phyloP scores from a whole-genome alignment of 2,329 filamentous ascomycete species.

The Sporothrix dimorphospora region DNA sequence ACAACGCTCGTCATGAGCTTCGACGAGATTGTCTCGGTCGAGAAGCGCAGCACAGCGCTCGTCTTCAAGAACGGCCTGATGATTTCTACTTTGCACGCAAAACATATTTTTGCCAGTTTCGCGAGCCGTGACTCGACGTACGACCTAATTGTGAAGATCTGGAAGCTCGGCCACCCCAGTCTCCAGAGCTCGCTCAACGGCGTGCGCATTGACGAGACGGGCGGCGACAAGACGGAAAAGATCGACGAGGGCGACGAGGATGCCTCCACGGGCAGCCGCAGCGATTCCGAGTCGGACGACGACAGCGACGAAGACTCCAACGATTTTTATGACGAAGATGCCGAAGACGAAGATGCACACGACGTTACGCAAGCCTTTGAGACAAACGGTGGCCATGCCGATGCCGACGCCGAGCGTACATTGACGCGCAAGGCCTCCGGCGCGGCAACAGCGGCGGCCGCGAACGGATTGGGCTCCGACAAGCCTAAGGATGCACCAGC shows the following conservation, averaged over 20 bases:
- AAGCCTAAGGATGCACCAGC: slow-evolving; percentile 51
- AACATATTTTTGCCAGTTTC: slow-evolving; percentile 94
- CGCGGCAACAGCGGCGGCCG: slow-evolving; percentile 39
- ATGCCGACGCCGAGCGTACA: slow-evolving; percentile 58
- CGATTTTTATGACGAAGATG: slow-evolving; percentile 79
- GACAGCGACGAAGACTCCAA: slow-evolving; percentile 72
- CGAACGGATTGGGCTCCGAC: slow-evolving; percentile 52
- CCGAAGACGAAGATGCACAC: slow-evolving; percentile 67
- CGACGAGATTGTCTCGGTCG: slow-evolving; percentile 94
- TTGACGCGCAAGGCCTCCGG: slow-evolving; percentile 74
- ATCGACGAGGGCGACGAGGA: slow-evolving; percentile 62
- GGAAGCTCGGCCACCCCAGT: slow-evolving; percentile 94
- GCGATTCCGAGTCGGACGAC: slow-evolving; percentile 60
- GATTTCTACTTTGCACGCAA: slow-evolving; percentile 92
- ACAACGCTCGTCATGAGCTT: slow-evolving; percentile 98
- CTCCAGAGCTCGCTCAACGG: slow-evolving; percentile 90
- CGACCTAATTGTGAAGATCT: slow-evolving; percentile 95
- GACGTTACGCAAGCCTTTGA: slow-evolving; percentile 47
- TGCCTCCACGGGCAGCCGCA: slow-evolving; percentile 50
- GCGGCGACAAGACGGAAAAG: slow-evolving; percentile 91
- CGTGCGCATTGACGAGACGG: slow-evolving; percentile 76
- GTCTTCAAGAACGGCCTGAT: slow-evolving; percentile 97
- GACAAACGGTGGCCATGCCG: slow-evolving; percentile 46
- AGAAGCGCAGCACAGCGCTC: slow-evolving; percentile 94
- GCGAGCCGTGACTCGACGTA: slow-evolving; percentile 94